Evolutionary conservation across 1,139 yeast genomes (phyloP).

Genomic region (Debaryomyces robertsiae): DNA sequence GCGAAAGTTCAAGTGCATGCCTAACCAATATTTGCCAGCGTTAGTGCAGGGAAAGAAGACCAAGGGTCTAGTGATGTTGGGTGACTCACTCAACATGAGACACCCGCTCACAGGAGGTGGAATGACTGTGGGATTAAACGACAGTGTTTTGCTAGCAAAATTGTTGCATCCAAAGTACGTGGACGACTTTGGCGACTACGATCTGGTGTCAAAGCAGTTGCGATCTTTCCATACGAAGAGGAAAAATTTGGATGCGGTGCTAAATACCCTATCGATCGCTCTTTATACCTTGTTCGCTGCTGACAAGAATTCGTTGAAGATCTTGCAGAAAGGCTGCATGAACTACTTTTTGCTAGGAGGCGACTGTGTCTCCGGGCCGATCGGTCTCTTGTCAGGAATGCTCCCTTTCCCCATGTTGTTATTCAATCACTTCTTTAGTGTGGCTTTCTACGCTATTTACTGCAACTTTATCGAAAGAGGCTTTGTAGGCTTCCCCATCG

Average conservation of each 20-base stretch:
- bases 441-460: slow-evolving; percentile 81
- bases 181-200: slow-evolving; percentile 61
- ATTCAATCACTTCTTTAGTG: slow-evolving; percentile 84
- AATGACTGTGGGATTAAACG: slow-evolving; percentile 96
- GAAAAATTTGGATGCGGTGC: slow-evolving; percentile 77
- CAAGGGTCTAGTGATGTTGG: slow-evolving; percentile 82
- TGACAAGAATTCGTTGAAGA: slow-evolving; percentile 60
- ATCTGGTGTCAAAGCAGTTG: slow-evolving; percentile 54
- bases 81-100: slow-evolving; percentile 96
- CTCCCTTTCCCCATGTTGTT: slow-evolving; percentile 72
- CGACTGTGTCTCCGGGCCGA: slow-evolving; percentile 74
- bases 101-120: slow-evolving; percentile 99
- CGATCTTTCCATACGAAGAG: slow-evolving; percentile 73
- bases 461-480: slow-evolving; percentile 72
- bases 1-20: slow-evolving; percentile 79
- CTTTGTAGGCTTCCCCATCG: slow-evolving; percentile 65
- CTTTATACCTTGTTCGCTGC: slow-evolving; percentile 91
- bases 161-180: slow-evolving; percentile 59
- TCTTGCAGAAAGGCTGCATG: slow-evolving; percentile 88
- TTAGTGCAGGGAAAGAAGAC: slow-evolving; percentile 55
- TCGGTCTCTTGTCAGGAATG: slow-evolving; percentile 81
- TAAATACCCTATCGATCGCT: slow-evolving; percentile 89
- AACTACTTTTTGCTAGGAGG: slow-evolving; percentile 85
- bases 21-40: slow-evolving; percentile 89
- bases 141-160: slow-evolving; percentile 68